Conservation (phyloP, 1,284 basidiomycete genomes). For the Pascua guehoae region DNA sequence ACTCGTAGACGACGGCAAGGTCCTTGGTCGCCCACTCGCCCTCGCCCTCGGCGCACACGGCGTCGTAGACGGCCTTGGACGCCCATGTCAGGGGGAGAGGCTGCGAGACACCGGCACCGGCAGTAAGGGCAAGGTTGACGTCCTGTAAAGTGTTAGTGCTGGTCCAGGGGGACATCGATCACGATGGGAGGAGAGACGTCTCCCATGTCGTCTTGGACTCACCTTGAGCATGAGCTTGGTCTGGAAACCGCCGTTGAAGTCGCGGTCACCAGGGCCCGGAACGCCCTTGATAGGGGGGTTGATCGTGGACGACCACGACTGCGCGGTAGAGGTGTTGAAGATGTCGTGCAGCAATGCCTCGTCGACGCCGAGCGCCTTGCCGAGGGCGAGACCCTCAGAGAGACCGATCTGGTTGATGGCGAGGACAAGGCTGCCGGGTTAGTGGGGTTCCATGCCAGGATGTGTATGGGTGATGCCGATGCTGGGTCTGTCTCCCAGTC, state of each 20-base stretch:
- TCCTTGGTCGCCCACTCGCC: conserved; percentile 37
- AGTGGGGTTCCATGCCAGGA: neutral
- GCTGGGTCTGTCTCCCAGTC: too few species aligned
- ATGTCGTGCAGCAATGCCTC: conserved; percentile 35
- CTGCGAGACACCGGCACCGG: conserved; percentile 32
- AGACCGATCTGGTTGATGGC: conserved; percentile 48
- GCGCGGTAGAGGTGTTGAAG: conserved; percentile 41
- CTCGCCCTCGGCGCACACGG: conserved; percentile 33
- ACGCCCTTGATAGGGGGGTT: conserved; percentile 41
- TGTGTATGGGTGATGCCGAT: neutral
- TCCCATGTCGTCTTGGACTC: neutral
- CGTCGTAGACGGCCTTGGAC: conserved; percentile 38
- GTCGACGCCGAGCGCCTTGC: conserved; percentile 37
- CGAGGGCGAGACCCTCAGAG: conserved; percentile 42
- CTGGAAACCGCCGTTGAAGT: conserved; percentile 39
- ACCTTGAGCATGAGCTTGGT: conserved; percentile 46
- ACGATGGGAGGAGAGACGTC: too few species aligned
- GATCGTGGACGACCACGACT: conserved; percentile 43
- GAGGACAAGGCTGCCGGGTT: conserved; percentile 33
- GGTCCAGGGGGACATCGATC: too few species aligned
- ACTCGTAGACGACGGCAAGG: conserved; percentile 45
- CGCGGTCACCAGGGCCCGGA: conserved; percentile 33
- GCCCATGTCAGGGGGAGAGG: conserved; percentile 44
- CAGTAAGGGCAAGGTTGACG: conserved; percentile 38
- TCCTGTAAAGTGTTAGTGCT: conserved; percentile 21